Base-by-base conservation (phyloP, 1,139 yeast species). In the Spathaspora sp. region DNA sequence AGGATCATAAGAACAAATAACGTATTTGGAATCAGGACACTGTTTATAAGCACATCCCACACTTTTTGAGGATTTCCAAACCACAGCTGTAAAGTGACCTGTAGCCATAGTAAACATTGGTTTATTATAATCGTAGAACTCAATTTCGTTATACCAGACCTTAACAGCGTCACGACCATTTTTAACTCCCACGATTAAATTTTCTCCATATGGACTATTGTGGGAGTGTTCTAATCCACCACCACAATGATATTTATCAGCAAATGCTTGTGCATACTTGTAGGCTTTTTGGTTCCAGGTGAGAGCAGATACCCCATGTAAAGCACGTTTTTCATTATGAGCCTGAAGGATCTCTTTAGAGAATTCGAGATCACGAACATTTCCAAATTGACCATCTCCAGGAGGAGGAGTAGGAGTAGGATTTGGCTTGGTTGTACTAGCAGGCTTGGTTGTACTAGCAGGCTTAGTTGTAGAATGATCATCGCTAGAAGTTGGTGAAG, bases 121-220 rank as follows among this genome's bases (percentile, higher is more conserved):
- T 53, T n/a, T n/a, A n/a, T n/a, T n/a, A n/a, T n/a, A n/a, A n/a
- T n/a, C n/a, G n/a, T n/a, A n/a, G n/a, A n/a, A n/a, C n/a, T n/a
- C n/a, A 55, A 81, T 82, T 70, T 89, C 96, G 53, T 74, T 69
- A 72, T 88, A 89, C 97, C 97, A 90, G 43, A 93, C 96, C 42
- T 79, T 76, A 47, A 88, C 84, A 39, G 90, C 89, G 37, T 65
- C 49, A 13, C 67, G 59, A 37, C 80, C 87, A 27, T 74, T 70
- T 37, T 75, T 15, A 15, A 9, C 10, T 15, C 97, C 97, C 46
- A 81, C 72, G 45, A 95, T 96, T 62, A 90, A 76, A 76, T 90
- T 90, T 72, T 90, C 97, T 62, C 97, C 97, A 70, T 79, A 86
- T 44, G 74, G 67, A 47, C 93, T 93, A 87, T 88, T 46, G 76